A percentile compares a stretch with the other conserved stretches of the same genome.
Evolutionary conservation across 495 filamentous ascomycete species (phyloP).

Genomic region (Podospora sp.): DNA sequence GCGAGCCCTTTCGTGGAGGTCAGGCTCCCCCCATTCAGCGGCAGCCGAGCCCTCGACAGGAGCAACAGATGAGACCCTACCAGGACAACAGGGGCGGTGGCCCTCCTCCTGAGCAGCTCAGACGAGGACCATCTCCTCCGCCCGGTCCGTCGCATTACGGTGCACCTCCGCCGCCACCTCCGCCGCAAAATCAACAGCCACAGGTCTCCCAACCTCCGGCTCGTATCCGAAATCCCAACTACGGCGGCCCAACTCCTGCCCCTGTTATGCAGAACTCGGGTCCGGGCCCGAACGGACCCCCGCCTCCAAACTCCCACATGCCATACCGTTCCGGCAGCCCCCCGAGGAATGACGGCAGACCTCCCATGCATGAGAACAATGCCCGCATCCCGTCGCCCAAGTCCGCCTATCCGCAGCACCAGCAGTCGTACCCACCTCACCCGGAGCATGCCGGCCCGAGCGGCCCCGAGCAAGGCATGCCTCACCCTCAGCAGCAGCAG

Average conservation of each 20-base stretch:
- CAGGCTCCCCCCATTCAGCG: slow-evolving; percentile 63
- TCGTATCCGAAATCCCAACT: slow-evolving; percentile 72
- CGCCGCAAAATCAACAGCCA: slow-evolving; percentile 52
- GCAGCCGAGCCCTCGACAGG: slow-evolving; percentile 70
- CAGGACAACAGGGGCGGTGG: slow-evolving; percentile 62
- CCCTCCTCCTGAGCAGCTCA: slow-evolving; percentile 28
- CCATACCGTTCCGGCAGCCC: slow-evolving; percentile 76
- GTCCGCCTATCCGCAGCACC: slow-evolving; percentile 76
- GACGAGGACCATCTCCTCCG: slow-evolving; percentile 49
- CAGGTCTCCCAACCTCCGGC: slow-evolving; percentile 36
- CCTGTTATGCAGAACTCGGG: slow-evolving; percentile 42
- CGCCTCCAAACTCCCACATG: slow-evolving; percentile 73
- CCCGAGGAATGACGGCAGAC: slow-evolving; percentile 71
- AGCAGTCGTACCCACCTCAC: slow-evolving; percentile 72
- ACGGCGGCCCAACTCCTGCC: slow-evolving; percentile 63
- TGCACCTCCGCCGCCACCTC: slow-evolving; percentile 59
- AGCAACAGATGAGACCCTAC: slow-evolving; percentile 71
- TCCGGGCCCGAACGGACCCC: slow-evolving; percentile 37
- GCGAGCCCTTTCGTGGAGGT: slow-evolving; percentile 62
- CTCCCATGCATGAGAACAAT: slow-evolving; percentile 73
- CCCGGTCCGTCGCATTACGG: slow-evolving; percentile 62
- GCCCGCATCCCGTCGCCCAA: slow-evolving; percentile 77
- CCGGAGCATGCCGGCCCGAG: slow-evolving; percentile 59
- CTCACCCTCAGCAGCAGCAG: slow-evolving; percentile 73
- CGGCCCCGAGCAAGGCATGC: slow-evolving; percentile 74